Base-by-base conservation (phyloP, 192 early-diverging fungal genomes). In the Spinellus fusiger region DNA sequence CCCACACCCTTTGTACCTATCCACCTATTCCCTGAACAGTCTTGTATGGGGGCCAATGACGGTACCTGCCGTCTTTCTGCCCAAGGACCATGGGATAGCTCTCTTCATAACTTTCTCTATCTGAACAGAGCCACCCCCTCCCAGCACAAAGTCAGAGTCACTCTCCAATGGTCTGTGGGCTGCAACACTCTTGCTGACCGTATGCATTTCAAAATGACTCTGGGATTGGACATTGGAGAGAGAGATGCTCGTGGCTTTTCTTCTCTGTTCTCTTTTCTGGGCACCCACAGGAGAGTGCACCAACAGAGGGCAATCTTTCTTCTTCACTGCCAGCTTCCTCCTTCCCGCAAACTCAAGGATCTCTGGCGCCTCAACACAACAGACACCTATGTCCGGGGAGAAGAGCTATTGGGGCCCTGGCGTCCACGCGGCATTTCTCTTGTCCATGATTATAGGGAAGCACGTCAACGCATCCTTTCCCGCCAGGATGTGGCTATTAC, bases 21-120 rank as follows among this genome's bases (percentile, higher is more conserved):
- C 25, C 73, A 71, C 13, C 59, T 85, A 18, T 37, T 77, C 4
- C 60, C 81, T 35, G 75, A 82, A 59, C 60, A 60, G 18, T 60
- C 61, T 10, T 61, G 76, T 10, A 57, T 74, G 10, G 74, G 76
- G 34, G 68, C 79, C 0, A 62, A 59, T 0, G 80, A 89, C 56
- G 88, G 87, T 5, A 84, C 84, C 0, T 76, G 80, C 44, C 78
- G 77, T n/a, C 38, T 88, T 0, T 49, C 65, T 8, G 75, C 77
- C 7, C 70, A 75, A 0, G 80, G 81, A 12, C 70, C 87, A 5
- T 92, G 89, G 89, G 89, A 92, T 56, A 87, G 86, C 23, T 88
- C 88, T 0, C 74, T 92, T 2, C 84, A 89, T 49, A 85, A 83
- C 15, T 86, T 82, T 0, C 59, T 82, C 0, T 75, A 84, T 47